Conservation (phyloP, 805 yeast genomes). For the Candida verbasci region DNA sequence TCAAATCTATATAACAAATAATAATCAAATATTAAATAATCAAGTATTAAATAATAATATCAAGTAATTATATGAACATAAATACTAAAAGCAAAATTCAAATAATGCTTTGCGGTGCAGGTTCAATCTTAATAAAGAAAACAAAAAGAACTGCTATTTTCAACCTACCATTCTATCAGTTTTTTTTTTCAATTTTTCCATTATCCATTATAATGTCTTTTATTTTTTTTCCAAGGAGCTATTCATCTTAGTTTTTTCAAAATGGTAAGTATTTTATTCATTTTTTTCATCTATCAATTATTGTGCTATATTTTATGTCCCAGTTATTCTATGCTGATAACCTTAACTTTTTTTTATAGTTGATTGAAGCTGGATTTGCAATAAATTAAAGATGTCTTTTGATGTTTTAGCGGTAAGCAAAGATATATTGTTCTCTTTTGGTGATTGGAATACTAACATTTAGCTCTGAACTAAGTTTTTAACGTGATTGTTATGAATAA, state of each 20-base stretch:
- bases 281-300: not conserved
- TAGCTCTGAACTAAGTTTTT: constrained; percentile 3
- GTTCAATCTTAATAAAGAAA: not conserved
- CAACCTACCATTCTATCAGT: too few species aligned
- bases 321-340: too few species aligned
- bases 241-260: not conserved
- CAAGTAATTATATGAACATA: too few species aligned
- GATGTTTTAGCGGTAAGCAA: not conserved
- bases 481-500: constrained; percentile 1
- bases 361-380: too few species aligned
- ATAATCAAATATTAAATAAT: too few species aligned
- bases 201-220: not conserved
- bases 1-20: too few species aligned
- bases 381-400: not conserved
- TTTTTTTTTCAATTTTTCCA: not conserved
- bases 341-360: too few species aligned
- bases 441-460: constrained; percentile 1
- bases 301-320: too few species aligned
- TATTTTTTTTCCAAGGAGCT: not conserved
- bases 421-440: not conserved
- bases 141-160: too few species aligned
- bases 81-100: not conserved
- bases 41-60: too few species aligned
- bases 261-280: not conserved
- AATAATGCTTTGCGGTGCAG: not conserved